Base-by-base conservation (phyloP, 805 yeast species). In the Sugiyamaella lignohabitans region DNA sequence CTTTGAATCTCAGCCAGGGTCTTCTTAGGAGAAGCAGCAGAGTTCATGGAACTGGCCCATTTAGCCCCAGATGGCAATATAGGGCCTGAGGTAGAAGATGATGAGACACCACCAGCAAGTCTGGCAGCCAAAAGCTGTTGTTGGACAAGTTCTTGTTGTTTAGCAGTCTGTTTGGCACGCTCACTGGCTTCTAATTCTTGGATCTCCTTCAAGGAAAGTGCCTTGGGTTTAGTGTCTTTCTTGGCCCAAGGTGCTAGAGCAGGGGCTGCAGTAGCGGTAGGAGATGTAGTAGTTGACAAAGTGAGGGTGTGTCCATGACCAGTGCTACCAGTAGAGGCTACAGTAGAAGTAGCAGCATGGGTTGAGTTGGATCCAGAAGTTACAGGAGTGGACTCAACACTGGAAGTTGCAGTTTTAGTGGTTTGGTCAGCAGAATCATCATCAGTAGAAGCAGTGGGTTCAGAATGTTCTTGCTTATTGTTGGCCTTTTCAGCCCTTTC, bases 1-100 rank as follows among this genome's bases (percentile, higher is more conserved):
- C 51, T 57, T 53, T 67, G 70, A 44, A 68, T 66, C 43, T 68
- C 66, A 10, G 64, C 61, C 21, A 68, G 50, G 1, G 69, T 56
- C 48, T 62, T 63, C 40, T 57, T 59, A 5, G 62, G 60, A 2
- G 51, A 50, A 4, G 51, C 35, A 2, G 45, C 52, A 3, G 62
- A 46, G 17, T 53, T 29, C 37, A 49, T 40, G 23, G 56, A 46
- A 22, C 51, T 45, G 19, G 55, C 57, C 59, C 63, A 54, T n/a
- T 55, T 54, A 5, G 61, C 59, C 6, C 52, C 49, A 11, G 58
- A 48, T 8, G 62, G 64, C 27, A 59, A 43, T 8, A 56, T 44
- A 14, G 57, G 51, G 5, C 40, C 43, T 20, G 50, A 42, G 5
- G 51, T 36, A 8, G 43, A 37, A 16, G 37, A 19, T 5, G 24